Base-by-base conservation (phyloP, 1,139 yeast species). In the Kodamaea derodonti region DNA sequence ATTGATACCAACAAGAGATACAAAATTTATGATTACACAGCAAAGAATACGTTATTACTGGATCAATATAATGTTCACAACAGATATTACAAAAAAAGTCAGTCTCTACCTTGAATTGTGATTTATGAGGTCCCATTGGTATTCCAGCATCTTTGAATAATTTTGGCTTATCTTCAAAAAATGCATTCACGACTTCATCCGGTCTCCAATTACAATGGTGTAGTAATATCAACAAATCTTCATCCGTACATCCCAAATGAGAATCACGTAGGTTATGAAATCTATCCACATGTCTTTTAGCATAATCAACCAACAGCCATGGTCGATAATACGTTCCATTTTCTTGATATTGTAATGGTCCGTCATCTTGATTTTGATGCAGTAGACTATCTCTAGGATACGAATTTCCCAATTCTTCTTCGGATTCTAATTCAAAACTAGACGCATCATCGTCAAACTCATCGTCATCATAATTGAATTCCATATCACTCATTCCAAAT, bases 1-100 rank as follows among this genome's bases (percentile, higher is more conserved):
- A 88, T 25, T 66, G 69, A 14, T 63, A 54, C 52, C 82, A 90
- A 55, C 97, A 92, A 14, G 60, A 62, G 2, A 66, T 44, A 52
- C 97, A 92, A 46, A 68, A 84, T 34, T 62, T 65, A 55, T 90
- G 97, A 7, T 69, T 71, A 55, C 97, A 92, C 18, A 69, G 67
- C 17, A 86, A 56, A 3, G 73, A 60, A 50, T 80, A 86, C 1
- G 77, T 65, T 14, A 48, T 37, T 32, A 65, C 56, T 4, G 53
- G 49, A 0, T 51, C 47, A 9, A 25, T 29, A 24, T 62, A 63
- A 1, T 67, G 70, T 14, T 81, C 84, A 55, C 90, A 85, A 56
- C 97, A 88, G 13, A 88, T 80, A 11, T 58, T 50, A 51, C 97
- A 88, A 18, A 57, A 46, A 44, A 70, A 80, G 20, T 57, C 55